Percentiles rank a stretch among this genome's conserved stretches.
Conservation (phyloP, 306 rosid genomes). For the Vigna unguiculata region DNA sequence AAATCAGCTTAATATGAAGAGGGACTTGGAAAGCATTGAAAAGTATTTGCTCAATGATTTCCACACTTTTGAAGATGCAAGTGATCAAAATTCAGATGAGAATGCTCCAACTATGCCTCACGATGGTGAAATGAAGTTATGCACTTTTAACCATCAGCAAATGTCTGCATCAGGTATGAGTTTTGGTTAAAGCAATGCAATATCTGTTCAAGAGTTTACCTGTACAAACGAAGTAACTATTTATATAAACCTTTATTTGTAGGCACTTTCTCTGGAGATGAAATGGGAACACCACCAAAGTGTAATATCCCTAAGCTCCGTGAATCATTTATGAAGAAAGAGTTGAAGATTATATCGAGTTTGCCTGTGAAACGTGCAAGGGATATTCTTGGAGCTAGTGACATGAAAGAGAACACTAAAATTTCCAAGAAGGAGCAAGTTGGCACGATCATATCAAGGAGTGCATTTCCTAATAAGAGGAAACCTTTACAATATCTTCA, state of each 20-base stretch:
- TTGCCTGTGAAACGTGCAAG: slow-evolving; percentile 4
- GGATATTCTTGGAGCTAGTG: slow-evolving; percentile 18
- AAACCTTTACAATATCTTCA: slow-evolving; percentile 49
- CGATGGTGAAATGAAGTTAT: slow-evolving; percentile 9
- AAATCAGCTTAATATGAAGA: not conserved
- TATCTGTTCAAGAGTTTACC: slow-evolving; percentile 2
- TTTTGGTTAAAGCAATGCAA: not conserved
- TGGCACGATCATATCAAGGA: slow-evolving; percentile 32
- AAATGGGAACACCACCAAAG: slow-evolving; percentile 38
- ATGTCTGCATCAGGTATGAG: slow-evolving; percentile 31
- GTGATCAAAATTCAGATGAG: slow-evolving; percentile 7
- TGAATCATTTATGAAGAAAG: slow-evolving; percentile 28
- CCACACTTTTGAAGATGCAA: not conserved
- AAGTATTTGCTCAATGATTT: not conserved
- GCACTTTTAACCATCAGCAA: slow-evolving; percentile 13
- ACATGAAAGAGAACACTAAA: slow-evolving; percentile 44
- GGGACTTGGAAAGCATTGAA: not conserved
- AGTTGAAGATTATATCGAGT: not conserved
- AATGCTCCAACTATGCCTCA: slow-evolving; percentile 12
- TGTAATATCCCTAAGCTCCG: not conserved
- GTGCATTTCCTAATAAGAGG: slow-evolving; percentile 41
- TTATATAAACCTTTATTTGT: slow-evolving; percentile 19
- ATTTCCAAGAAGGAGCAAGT: slow-evolving; percentile 35
- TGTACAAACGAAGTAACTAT: not conserved
- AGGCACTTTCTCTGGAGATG: slow-evolving; percentile 32